These are phyloP conservation scores for Fusarium newnesense DNA, from an alignment of 2,329 filamentous ascomycete genomes.

Conservation along the genomic window DNA sequence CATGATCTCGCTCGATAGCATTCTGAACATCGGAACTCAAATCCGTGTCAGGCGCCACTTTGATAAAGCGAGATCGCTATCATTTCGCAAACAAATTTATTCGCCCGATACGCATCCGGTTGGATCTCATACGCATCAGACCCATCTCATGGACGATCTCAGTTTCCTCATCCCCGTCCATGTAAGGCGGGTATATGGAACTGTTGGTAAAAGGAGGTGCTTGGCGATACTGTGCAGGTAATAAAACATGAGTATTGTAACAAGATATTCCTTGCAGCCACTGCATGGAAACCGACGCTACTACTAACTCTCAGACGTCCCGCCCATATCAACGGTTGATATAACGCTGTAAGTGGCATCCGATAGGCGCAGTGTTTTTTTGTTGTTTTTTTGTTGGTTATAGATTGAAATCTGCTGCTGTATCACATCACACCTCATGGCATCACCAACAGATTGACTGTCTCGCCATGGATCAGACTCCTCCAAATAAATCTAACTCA, in stretches of 20 bases:
- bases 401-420: slow-evolving; percentile 28
- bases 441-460: slow-evolving; percentile 30
- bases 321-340: slow-evolving; percentile 12
- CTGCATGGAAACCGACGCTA: slow-evolving; percentile 30
- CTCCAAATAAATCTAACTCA: slow-evolving; percentile 16
- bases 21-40: slow-evolving; percentile 19
- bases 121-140: slow-evolving; percentile 24
- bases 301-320: slow-evolving; percentile 19
- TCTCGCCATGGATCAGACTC: slow-evolving; percentile 28
- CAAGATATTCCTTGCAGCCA: slow-evolving; percentile 29
- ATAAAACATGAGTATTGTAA: slow-evolving; percentile 25
- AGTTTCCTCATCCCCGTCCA: slow-evolving; percentile 34
- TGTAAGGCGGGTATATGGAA: slow-evolving; percentile 36
- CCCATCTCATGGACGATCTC: slow-evolving; percentile 37
- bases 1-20: slow-evolving; percentile 16
- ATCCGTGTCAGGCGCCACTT: slow-evolving; percentile 12
- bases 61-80: slow-evolving; percentile 15
- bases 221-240: slow-evolving; percentile 26
- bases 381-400: neutral
- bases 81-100: slow-evolving; percentile 16
- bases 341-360: neutral
- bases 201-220: slow-evolving; percentile 43
- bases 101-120: slow-evolving; percentile 18
- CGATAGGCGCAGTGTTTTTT: neutral
- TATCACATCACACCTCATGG: slow-evolving; percentile 21